These are phyloP conservation scores for Kazachstania taianensis DNA, from an alignment of 805 yeast genomes.

Conservation along the genomic window DNA sequence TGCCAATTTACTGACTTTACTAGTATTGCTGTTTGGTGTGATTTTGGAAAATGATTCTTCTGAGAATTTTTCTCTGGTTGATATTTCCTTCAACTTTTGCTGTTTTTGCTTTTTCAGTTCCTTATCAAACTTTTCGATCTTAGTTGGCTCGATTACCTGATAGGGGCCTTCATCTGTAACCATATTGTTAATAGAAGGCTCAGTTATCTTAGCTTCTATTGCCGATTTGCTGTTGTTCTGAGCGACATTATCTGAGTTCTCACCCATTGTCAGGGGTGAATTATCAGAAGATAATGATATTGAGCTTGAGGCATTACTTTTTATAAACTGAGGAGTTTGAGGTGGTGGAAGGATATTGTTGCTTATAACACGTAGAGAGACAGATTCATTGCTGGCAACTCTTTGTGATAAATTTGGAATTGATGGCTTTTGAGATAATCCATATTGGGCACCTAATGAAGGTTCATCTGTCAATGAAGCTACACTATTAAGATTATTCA, in stretches of 20 bases:
- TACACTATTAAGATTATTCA: neutral
- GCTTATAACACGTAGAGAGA: slow-evolving; percentile 2
- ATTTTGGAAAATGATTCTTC: slow-evolving; percentile 32
- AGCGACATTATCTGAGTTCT: neutral
- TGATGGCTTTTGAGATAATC: neutral
- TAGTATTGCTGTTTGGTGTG: slow-evolving; percentile 46
- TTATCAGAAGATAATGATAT: neutral
- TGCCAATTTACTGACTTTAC: slow-evolving; percentile 55
- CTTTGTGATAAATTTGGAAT: slow-evolving; percentile 10
- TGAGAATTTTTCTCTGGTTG: slow-evolving; percentile 20
- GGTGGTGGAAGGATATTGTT: neutral
- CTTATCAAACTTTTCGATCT: slow-evolving; percentile 23
- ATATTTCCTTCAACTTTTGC: slow-evolving; percentile 5
- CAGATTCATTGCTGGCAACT: slow-evolving; percentile 12
- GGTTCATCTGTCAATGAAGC: slow-evolving; percentile 6
- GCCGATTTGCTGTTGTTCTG: neutral
- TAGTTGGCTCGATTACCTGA: slow-evolving; percentile 6
- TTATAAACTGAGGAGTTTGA: neutral
- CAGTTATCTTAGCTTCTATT: too few species aligned
- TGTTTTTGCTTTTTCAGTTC: slow-evolving; percentile 13
- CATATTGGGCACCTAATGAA: too few species aligned
- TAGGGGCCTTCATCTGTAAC: slow-evolving; percentile 7
- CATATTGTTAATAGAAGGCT: slow-evolving; percentile 6
- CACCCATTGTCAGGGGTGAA: neutral
- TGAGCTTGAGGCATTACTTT: neutral